These are phyloP conservation scores for Rhizophlyctis rosea DNA, from an alignment of 192 early-diverging fungal species.

Conservation along the genomic window DNA sequence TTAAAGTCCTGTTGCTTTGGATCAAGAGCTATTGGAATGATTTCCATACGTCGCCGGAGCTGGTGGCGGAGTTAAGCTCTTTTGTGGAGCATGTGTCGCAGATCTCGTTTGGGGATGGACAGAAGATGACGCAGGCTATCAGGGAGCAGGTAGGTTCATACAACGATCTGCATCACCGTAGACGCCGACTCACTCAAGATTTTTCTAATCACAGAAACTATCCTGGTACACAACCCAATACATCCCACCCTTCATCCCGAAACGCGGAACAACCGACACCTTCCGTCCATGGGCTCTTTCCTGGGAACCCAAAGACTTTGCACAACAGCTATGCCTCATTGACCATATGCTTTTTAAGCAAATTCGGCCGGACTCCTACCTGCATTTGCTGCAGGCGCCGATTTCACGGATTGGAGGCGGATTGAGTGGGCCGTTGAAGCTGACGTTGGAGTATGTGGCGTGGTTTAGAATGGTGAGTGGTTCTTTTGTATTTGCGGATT, in stretches of 20 bases:
- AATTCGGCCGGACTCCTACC: slow-evolving; percentile 48
- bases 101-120: slow-evolving; percentile 48
- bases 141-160: slow-evolving; percentile 54
- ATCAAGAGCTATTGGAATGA: slow-evolving; percentile 58
- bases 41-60: slow-evolving; percentile 35
- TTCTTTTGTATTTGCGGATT: neutral
- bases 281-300: slow-evolving; percentile 39
- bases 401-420: slow-evolving; percentile 26
- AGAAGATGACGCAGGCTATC: slow-evolving; percentile 54
- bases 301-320: slow-evolving; percentile 49
- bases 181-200: slow-evolving; percentile 14
- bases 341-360: slow-evolving; percentile 51
- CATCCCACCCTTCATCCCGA: slow-evolving; percentile 43
- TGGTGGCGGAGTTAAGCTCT: slow-evolving; percentile 36
- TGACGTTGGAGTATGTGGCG: slow-evolving; percentile 40
- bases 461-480: slow-evolving; percentile 46
- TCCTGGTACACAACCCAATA: slow-evolving; percentile 55
- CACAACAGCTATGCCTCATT: slow-evolving; percentile 46
- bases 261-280: slow-evolving; percentile 26
- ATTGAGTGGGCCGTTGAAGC: slow-evolving; percentile 37
- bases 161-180: slow-evolving; percentile 31
- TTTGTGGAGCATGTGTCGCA: slow-evolving; percentile 45
- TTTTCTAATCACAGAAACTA: slow-evolving; percentile 41
- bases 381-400: slow-evolving; percentile 38
- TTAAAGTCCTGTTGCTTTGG: slow-evolving; percentile 45